Conservation (phyloP, 2,329 filamentous ascomycete genomes). For the Tolypocladium tropicale region DNA sequence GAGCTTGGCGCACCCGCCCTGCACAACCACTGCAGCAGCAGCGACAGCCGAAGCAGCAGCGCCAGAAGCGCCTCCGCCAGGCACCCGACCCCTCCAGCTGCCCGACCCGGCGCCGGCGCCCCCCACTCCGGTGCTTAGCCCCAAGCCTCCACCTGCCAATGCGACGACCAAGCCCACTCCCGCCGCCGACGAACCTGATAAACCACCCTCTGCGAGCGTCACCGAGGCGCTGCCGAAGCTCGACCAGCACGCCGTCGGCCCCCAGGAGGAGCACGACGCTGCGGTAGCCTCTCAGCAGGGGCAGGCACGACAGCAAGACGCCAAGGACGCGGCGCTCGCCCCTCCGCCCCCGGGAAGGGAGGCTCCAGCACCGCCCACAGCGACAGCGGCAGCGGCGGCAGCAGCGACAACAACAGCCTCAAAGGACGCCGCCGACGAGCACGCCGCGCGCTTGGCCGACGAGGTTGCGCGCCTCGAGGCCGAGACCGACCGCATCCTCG, state of each 20-base stretch:
- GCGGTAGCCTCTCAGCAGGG: not conserved
- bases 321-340: no score
- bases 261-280: not conserved
- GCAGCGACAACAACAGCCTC: not conserved
- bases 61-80: not conserved
- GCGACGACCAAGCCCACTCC: constrained; percentile 11
- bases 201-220: constrained; percentile 1
- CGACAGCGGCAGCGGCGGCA: no score
- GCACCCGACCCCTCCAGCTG: not conserved
- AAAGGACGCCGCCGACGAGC: not conserved
- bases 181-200: constrained; percentile 2
- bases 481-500: constrained; percentile 37
- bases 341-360: not conserved
- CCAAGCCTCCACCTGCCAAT: constrained; percentile 18
- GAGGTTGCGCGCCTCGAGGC: constrained; percentile 33
- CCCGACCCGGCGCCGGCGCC: constrained; percentile 6
- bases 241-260: not conserved
- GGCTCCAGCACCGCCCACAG: not conserved
- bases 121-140: constrained; percentile 15
- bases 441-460: constrained; percentile 21
- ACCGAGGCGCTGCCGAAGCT: not conserved
- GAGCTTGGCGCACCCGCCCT: constrained; percentile 11
- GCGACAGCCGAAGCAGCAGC: not conserved
- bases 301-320: not conserved
- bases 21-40: not conserved